Evolutionary conservation across 75 land plant species (phyloP).

Genomic region (Selaginella tamariscina): DNA sequence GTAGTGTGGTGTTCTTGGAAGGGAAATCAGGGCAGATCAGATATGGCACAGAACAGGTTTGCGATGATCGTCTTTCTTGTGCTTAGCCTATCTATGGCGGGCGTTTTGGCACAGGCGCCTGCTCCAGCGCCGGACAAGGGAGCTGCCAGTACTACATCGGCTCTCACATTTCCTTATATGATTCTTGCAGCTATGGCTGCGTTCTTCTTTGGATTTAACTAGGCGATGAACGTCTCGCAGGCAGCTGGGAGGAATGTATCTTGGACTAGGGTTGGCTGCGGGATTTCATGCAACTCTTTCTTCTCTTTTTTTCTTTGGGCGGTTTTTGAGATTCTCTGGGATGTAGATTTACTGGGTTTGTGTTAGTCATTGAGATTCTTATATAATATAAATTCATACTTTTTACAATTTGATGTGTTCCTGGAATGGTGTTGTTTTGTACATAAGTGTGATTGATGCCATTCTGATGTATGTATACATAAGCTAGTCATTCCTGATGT

Average conservation of each 20-base stretch:
- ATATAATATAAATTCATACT: too few species aligned
- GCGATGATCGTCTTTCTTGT: not conserved
- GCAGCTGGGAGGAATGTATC: not conserved
- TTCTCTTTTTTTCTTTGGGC: not conserved
- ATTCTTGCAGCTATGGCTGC: not conserved
- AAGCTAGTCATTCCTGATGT: too few species aligned
- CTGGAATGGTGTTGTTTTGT: too few species aligned
- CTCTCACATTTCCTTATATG: not conserved
- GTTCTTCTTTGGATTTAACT: not conserved
- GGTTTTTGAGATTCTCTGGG: not conserved
- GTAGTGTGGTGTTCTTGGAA: too few species aligned
- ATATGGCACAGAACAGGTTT: too few species aligned
- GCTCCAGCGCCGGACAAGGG: not conserved
- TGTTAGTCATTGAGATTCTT: not conserved
- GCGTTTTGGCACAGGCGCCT: not conserved
- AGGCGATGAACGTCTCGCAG: not conserved
- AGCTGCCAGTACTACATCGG: not conserved
- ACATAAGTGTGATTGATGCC: too few species aligned
- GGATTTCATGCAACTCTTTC: not conserved
- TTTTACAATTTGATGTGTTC: too few species aligned
- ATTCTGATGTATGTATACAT: too few species aligned
- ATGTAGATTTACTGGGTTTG: not conserved
- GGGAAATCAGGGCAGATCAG: too few species aligned
- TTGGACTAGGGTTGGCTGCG: not conserved
- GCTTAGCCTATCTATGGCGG: not conserved